Conservation (phyloP, 208 protist species). For the Histomonas meleagridis region DNA sequence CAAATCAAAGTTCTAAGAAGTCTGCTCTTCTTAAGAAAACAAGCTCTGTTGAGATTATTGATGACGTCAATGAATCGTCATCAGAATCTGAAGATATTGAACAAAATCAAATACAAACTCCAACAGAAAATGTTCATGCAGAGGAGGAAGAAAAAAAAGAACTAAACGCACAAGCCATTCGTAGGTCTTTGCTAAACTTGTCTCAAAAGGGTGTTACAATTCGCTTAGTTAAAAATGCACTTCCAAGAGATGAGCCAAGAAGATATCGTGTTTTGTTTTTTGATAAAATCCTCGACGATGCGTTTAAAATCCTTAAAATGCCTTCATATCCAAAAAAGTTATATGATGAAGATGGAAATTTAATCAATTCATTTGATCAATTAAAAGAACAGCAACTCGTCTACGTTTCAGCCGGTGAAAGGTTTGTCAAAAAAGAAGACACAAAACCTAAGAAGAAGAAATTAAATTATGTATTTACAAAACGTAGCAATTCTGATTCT, state of each 20-base stretch:
- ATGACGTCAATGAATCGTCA: no score
- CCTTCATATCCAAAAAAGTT: not conserved
- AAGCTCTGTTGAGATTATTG: no score
- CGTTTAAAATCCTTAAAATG: not conserved
- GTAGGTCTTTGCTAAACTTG: not conserved
- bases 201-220: not conserved
- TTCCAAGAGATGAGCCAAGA: not conserved
- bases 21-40: no score
- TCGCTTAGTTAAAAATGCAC: not conserved
- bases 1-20: no score
- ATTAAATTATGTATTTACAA: not conserved
- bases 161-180: not conserved
- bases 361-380: not conserved
- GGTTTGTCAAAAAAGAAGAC: not conserved
- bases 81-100: no score
- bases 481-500: not conserved
- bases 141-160: not conserved
- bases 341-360: not conserved
- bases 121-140: no score
- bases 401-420: conserved; percentile 19
- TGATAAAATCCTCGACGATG: not conserved
- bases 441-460: not conserved
- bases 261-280: not conserved
- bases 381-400: not conserved
- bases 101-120: no score